Evolutionary conservation across 1,139 yeast genomes (phyloP).

Genomic region (Nadsonia starkeyi-henricii): DNA sequence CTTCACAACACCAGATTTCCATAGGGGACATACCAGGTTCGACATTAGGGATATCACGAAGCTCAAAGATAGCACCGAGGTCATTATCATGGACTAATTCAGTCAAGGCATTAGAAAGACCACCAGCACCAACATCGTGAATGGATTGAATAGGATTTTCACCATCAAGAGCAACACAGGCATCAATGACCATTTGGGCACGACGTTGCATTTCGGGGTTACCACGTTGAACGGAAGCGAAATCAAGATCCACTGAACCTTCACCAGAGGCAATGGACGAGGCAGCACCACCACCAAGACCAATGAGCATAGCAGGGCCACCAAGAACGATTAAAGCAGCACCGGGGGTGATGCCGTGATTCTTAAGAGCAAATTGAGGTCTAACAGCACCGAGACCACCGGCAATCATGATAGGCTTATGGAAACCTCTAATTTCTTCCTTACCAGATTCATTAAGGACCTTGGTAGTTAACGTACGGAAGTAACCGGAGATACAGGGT

Average conservation of each 20-base stretch:
- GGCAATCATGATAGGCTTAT: constrained; percentile 97
- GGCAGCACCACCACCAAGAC: constrained; percentile 99
- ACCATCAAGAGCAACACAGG: constrained; percentile 74
- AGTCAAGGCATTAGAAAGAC: constrained; percentile 91
- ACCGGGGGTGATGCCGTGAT: constrained; percentile 81
- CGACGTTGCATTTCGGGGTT: constrained; percentile 99
- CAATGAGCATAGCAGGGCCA: constrained; percentile 98
- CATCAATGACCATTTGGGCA: constrained; percentile 94
- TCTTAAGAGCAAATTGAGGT: constrained; percentile 83
- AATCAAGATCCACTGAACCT: constrained; percentile 89
- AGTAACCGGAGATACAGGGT: constrained; percentile 94
- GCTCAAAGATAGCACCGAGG: constrained; percentile 84
- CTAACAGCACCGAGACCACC: constrained; percentile 98
- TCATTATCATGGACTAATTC: constrained; percentile 96
- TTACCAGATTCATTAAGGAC: constrained; percentile 50
- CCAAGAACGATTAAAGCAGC: constrained; percentile 88
- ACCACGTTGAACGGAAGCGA: constrained; percentile 98
- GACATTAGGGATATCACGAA: constrained; percentile 76
- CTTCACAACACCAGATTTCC: constrained; percentile 99
- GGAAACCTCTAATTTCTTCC: constrained; percentile 83
- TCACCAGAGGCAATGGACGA: constrained; percentile 92
- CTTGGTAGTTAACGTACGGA: constrained; percentile 82
- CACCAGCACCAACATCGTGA: constrained; percentile 99
- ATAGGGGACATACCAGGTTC: constrained; percentile 99
- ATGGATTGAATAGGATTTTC: constrained; percentile 85